Percentiles rank a stretch among this genome's conserved stretches.
These are phyloP conservation scores for Xerocomellus amylosporus DNA, from an alignment of 768 basidiomycete species.

Conservation along the genomic window DNA sequence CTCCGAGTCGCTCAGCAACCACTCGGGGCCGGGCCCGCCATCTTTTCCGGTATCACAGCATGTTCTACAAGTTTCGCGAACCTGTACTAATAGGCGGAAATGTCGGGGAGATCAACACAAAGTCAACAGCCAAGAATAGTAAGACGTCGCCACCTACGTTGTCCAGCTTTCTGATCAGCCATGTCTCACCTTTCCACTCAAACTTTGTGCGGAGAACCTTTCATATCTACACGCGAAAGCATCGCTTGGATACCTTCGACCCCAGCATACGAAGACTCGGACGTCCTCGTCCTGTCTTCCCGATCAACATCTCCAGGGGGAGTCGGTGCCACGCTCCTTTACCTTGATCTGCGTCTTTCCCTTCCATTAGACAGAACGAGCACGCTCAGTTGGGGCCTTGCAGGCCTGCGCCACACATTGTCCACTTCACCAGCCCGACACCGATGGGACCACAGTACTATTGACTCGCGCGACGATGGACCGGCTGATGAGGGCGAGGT, in stretches of 20 bases:
- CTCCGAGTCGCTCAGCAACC: too few species aligned
- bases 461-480: conserved; percentile 21
- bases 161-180: too few species aligned
- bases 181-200: neutral
- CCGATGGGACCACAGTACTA: conserved; percentile 17
- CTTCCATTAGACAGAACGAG: conserved; percentile 18
- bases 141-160: too few species aligned
- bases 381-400: conserved; percentile 23
- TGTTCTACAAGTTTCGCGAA: too few species aligned
- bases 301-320: conserved; percentile 18
- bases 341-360: conserved; percentile 28
- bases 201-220: conserved; percentile 16
- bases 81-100: too few species aligned
- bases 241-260: conserved; percentile 22
- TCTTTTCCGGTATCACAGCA: too few species aligned
- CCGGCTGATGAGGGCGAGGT: conserved; percentile 20
- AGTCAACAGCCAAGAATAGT: too few species aligned
- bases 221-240: conserved; percentile 19
- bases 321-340: conserved; percentile 20
- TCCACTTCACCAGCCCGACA: conserved; percentile 16
- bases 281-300: conserved; percentile 29
- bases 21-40: too few species aligned
- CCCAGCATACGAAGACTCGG: conserved; percentile 23
- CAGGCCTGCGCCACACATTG: conserved; percentile 22
- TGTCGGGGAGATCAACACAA: too few species aligned